phyloP scores from a whole-genome alignment of 176 grass and related monocot genomes.

The Triticum monococcum region DNA sequence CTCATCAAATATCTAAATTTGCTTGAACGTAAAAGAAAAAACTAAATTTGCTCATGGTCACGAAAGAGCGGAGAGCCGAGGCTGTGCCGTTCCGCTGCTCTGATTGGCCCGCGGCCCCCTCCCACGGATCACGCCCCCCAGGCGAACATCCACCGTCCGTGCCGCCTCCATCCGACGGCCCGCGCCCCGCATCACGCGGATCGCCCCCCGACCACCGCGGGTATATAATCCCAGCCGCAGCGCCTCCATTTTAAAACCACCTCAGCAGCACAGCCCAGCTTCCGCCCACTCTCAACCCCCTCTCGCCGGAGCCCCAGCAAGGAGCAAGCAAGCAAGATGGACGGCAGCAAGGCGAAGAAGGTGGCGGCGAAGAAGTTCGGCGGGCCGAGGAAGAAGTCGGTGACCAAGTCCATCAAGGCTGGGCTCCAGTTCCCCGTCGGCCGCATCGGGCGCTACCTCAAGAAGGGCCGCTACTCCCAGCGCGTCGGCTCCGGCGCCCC shows the following conservation, averaged over 20 bases:
- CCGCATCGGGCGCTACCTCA: conserved; percentile 47
- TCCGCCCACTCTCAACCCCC: not conserved
- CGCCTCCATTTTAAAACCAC: not conserved
- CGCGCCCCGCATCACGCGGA: conserved; percentile 8
- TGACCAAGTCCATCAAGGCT: conserved; percentile 45
- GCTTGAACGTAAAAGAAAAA: too few relatives aligned
- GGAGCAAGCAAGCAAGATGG: not conserved
- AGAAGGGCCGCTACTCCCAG: conserved; percentile 48
- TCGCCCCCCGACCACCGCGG: not conserved
- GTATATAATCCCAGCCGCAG: not conserved
- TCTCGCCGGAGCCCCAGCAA: not conserved
- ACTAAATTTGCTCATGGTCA: too few relatives aligned
- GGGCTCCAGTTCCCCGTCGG: conserved; percentile 60
- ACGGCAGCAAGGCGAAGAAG: conserved; percentile 47
- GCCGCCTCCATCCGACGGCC: conserved; percentile 7
- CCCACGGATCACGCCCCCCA: conserved; percentile 18
- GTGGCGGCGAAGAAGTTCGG: conserved; percentile 16
- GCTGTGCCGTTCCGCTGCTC: not conserved
- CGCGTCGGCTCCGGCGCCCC: conserved; percentile 67
- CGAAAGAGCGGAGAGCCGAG: too few relatives aligned
- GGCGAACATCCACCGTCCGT: not conserved
- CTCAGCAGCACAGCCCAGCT: too few relatives aligned
- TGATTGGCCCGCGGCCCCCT: conserved; percentile 16
- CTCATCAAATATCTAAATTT: too few relatives aligned
- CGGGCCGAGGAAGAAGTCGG: conserved; percentile 49